These are phyloP conservation scores for Xylariaceae sp. DNA, from an alignment of 2,329 filamentous ascomycete genomes.

Conservation along the genomic window DNA sequence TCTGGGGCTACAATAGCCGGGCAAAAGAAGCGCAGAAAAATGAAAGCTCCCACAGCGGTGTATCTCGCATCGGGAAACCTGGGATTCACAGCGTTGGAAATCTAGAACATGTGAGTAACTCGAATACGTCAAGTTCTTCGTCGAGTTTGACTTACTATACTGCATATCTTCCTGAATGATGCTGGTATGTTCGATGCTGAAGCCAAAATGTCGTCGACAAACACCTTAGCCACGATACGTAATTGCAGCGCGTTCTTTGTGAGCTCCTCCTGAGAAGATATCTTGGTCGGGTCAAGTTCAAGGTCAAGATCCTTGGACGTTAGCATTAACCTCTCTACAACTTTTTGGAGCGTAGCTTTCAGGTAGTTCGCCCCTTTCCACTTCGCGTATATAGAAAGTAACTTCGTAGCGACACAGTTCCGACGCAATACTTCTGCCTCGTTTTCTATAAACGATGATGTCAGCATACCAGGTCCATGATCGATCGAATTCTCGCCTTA, in stretches of 20 bases:
- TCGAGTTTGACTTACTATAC: slow-evolving; percentile 42
- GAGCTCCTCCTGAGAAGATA: slow-evolving; percentile 53
- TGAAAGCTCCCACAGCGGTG: slow-evolving; percentile 63
- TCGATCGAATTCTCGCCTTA: slow-evolving; percentile 25
- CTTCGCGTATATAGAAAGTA: slow-evolving; percentile 63
- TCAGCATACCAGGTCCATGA: background rate
- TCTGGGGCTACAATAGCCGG: slow-evolving; percentile 65
- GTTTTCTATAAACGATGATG: slow-evolving; percentile 39
- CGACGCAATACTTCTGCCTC: slow-evolving; percentile 60
- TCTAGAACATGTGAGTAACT: slow-evolving; percentile 29
- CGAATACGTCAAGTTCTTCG: background rate
- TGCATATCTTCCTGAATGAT: slow-evolving; percentile 60
- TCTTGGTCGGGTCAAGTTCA: slow-evolving; percentile 58
- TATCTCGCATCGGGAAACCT: slow-evolving; percentile 64
- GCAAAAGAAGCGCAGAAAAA: slow-evolving; percentile 66
- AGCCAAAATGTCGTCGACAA: slow-evolving; percentile 62
- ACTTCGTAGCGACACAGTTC: slow-evolving; percentile 65
- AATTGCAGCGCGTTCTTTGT: slow-evolving; percentile 60
- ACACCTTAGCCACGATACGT: slow-evolving; percentile 60
- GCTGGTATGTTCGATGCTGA: slow-evolving; percentile 54
- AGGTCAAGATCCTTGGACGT: slow-evolving; percentile 61
- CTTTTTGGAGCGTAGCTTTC: slow-evolving; percentile 56
- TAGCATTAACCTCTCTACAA: slow-evolving; percentile 57
- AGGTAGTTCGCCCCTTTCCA: slow-evolving; percentile 62
- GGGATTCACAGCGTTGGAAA: slow-evolving; percentile 54